A percentile compares a stretch with the other conserved stretches of the same genome.
phyloP scores from a whole-genome alignment of 495 filamentous ascomycete genomes.

The Aspergillus olivimuriae region DNA sequence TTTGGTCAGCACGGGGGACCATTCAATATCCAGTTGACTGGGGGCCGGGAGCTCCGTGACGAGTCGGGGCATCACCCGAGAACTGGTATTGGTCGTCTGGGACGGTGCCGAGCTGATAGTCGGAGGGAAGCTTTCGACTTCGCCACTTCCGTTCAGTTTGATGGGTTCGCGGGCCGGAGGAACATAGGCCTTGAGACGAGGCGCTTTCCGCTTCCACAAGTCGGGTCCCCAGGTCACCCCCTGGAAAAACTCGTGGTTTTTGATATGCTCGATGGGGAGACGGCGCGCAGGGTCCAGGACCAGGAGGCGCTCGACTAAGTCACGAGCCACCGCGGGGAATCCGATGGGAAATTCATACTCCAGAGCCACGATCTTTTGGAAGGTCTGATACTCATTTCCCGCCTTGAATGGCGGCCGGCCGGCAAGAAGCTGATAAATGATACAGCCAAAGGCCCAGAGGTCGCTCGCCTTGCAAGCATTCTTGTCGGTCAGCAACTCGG shows the following conservation, averaged over 20 bases:
- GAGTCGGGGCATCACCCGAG: slow-evolving; percentile 64
- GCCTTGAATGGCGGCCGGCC: slow-evolving; percentile 97
- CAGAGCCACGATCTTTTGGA: slow-evolving; percentile 93
- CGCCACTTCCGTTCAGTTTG: slow-evolving; percentile 61
- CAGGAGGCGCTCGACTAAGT: slow-evolving; percentile 86
- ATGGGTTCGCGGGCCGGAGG: slow-evolving; percentile 77
- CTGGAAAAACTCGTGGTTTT: slow-evolving; percentile 96
- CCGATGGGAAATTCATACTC: slow-evolving; percentile 92
- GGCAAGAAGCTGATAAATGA: slow-evolving; percentile 91
- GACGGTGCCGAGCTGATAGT: slow-evolving; percentile 44
- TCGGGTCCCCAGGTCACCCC: slow-evolving; percentile 77
- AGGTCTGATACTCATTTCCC: slow-evolving; percentile 94
- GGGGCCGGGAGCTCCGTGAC: slow-evolving; percentile 95
- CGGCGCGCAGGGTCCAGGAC: slow-evolving; percentile 84
- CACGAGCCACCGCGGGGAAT: slow-evolving; percentile 81
- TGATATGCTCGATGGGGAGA: slow-evolving; percentile 93
- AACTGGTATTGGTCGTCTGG: slow-evolving; percentile 29
- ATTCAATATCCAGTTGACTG: slow-evolving; percentile 96
- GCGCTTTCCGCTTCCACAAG: slow-evolving; percentile 88
- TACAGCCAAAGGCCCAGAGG: slow-evolving; percentile 99
- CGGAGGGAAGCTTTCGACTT: slow-evolving; percentile 41
- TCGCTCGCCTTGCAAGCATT: slow-evolving; percentile 97
- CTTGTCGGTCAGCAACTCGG: slow-evolving; percentile 90
- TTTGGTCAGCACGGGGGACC: slow-evolving; percentile 90
- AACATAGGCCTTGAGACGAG: slow-evolving; percentile 78